phyloP scores from a whole-genome alignment of 2,329 filamentous ascomycete species.

The Mariannaea elegans region DNA sequence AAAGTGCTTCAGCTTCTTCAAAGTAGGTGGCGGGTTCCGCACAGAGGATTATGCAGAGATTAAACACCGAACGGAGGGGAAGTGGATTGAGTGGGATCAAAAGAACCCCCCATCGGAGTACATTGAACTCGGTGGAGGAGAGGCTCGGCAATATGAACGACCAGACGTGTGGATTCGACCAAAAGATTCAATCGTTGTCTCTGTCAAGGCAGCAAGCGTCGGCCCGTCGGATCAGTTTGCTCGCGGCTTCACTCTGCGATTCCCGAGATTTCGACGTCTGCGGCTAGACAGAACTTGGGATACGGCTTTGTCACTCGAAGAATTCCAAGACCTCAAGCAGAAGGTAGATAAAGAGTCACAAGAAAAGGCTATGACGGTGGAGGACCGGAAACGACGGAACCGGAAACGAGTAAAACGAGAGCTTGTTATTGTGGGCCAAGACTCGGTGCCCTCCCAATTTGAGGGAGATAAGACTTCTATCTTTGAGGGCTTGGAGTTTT shows the following conservation, averaged over 20 bases:
- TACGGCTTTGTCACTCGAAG: conserved; percentile 77
- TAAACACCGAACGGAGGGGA: conserved; percentile 84
- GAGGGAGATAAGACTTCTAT: conserved; percentile 67
- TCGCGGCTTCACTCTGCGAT: conserved; percentile 80
- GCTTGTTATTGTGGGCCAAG: conserved; percentile 76
- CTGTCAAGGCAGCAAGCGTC: conserved; percentile 87
- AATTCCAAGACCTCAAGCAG: conserved; percentile 77
- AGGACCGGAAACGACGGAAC: conserved; percentile 65
- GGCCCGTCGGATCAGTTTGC: conserved; percentile 81
- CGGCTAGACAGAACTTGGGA: conserved; percentile 88
- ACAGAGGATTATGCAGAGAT: conserved; percentile 87
- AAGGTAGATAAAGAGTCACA: conserved; percentile 75
- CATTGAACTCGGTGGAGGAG: conserved; percentile 83
- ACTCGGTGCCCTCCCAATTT: conserved; percentile 55
- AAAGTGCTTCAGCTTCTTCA: conserved; percentile 94
- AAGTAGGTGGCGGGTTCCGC: conserved; percentile 93
- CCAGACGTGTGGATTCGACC: conserved; percentile 96
- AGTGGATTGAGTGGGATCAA: conserved; percentile 88
- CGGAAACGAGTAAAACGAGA: conserved; percentile 74
- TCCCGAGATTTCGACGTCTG: conserved; percentile 86
- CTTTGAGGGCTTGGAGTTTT: conserved; percentile 83
- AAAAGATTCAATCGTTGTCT: conserved; percentile 84
- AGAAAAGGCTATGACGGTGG: conserved; percentile 81
- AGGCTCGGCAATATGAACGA: conserved; percentile 73
- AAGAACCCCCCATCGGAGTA: conserved; percentile 79